phyloP scores from a whole-genome alignment of 2,329 filamentous ascomycete genomes.

The Escovopsis sp. region DNA sequence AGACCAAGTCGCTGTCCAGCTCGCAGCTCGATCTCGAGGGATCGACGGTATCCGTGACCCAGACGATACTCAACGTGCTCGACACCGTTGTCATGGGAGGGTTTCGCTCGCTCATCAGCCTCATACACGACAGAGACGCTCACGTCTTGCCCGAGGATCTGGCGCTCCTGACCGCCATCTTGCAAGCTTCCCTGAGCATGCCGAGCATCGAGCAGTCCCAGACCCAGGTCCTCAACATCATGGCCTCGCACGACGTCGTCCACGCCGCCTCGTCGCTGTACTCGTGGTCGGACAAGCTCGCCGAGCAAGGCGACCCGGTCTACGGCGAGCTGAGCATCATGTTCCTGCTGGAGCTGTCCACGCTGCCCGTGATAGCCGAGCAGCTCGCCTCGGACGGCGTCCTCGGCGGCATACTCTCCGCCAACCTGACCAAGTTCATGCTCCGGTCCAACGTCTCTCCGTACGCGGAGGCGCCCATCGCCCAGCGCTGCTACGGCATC shows the following conservation, averaged over 20 bases:
- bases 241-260: constrained; percentile 56
- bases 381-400: constrained; percentile 80
- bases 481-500: constrained; percentile 68
- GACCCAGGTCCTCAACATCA: constrained; percentile 53
- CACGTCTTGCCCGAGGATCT: constrained; percentile 60
- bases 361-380: constrained; percentile 67
- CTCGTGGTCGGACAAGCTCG: constrained; percentile 81
- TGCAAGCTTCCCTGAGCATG: constrained; percentile 71
- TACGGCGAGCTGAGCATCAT: constrained; percentile 87
- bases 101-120: constrained; percentile 65
- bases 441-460: constrained; percentile 59
- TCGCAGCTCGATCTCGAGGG: constrained; percentile 20
- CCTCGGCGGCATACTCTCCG: constrained; percentile 62
- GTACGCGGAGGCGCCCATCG: constrained; percentile 55
- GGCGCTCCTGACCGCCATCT: constrained; percentile 70
- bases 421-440: constrained; percentile 66
- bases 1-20: constrained; percentile 16
- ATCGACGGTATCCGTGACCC: constrained; percentile 31
- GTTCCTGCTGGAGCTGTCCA: constrained; percentile 78
- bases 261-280: constrained; percentile 78
- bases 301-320: constrained; percentile 65
- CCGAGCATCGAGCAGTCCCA: constrained; percentile 61
- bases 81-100: constrained; percentile 66
- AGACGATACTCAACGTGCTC: constrained; percentile 64
- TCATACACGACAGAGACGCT: constrained; percentile 63